phyloP scores from a whole-genome alignment of 495 filamentous ascomycete genomes.

The Penicillium atrosanguineum region DNA sequence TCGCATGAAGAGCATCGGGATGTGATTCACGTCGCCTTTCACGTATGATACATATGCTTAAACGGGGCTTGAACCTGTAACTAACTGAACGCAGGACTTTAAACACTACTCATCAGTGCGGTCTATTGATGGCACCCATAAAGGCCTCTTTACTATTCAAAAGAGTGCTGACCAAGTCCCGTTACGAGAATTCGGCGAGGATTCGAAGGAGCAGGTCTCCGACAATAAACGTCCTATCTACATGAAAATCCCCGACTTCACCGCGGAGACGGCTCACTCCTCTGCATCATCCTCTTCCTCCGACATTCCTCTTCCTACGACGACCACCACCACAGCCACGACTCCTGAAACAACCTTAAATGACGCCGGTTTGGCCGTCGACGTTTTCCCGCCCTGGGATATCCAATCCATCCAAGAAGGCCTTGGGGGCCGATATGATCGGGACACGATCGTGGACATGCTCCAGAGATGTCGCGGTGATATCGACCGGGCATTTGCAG shows the following conservation, averaged over 20 bases:
- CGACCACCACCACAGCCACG: not conserved
- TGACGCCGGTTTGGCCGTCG: slow-evolving; percentile 35
- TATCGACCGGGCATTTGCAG: slow-evolving; percentile 57
- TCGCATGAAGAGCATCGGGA: slow-evolving; percentile 38
- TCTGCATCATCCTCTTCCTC: slow-evolving; percentile 2
- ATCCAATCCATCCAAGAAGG: slow-evolving; percentile 56
- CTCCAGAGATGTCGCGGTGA: slow-evolving; percentile 60
- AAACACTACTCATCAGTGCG: slow-evolving; percentile 77
- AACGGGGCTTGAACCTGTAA: not conserved
- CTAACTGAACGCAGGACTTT: slow-evolving; percentile 36
- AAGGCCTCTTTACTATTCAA: slow-evolving; percentile 34
- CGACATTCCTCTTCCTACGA: slow-evolving; percentile 9
- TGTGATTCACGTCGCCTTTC: slow-evolving; percentile 65
- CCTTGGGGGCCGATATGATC: slow-evolving; percentile 54
- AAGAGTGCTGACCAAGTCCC: slow-evolving; percentile 33
- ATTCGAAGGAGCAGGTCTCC: slow-evolving; percentile 13
- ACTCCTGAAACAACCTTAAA: not conserved
- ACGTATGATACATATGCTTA: slow-evolving; percentile 49
- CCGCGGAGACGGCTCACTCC: slow-evolving; percentile 13
- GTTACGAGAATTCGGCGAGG: slow-evolving; percentile 26
- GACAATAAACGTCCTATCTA: not conserved
- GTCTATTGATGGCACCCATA: slow-evolving; percentile 57
- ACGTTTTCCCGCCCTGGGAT: slow-evolving; percentile 54
- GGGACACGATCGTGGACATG: slow-evolving; percentile 53
- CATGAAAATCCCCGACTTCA: slow-evolving; percentile 13